phyloP scores from a whole-genome alignment of 1,139 yeast species.

The Torulaspora globosa region DNA sequence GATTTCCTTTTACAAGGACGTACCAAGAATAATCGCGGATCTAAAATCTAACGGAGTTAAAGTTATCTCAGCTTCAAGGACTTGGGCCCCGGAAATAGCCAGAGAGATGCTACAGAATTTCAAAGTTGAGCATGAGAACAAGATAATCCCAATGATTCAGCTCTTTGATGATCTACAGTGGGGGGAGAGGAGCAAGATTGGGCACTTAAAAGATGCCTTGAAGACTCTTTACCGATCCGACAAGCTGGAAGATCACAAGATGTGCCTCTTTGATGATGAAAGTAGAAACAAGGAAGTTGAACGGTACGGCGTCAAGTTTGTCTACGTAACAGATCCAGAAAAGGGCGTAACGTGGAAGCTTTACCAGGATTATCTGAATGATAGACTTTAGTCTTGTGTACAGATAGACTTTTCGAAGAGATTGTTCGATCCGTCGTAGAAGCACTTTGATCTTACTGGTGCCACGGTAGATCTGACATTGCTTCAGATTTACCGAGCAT shows the following conservation, averaged over 20 bases:
- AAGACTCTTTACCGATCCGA: constrained; percentile 45
- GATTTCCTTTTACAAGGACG: constrained; percentile 49
- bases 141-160: constrained; percentile 25
- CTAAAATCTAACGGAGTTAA: constrained; percentile 42
- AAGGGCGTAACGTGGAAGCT: constrained; percentile 36
- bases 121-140: constrained; percentile 40
- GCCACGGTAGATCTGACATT: neutral
- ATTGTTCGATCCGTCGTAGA: neutral
- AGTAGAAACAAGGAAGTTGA: constrained; percentile 54
- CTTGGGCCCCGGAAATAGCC: constrained; percentile 57
- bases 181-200: constrained; percentile 57
- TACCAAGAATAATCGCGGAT: constrained; percentile 48
- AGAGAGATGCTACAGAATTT: constrained; percentile 45
- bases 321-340: constrained; percentile 34
- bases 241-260: constrained; percentile 37
- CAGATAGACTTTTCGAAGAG: neutral
- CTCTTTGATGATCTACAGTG: constrained; percentile 51
- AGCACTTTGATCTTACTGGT: neutral
- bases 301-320: constrained; percentile 49
- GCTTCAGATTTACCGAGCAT: too few species aligned
- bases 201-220: constrained; percentile 43
- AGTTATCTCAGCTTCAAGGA: constrained; percentile 57
- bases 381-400: neutral
- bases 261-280: constrained; percentile 58
- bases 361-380: constrained; percentile 28